Percentiles rank a stretch among this genome's conserved stretches.
Evolutionary conservation across 805 yeast genomes (phyloP).

Genomic region (Spathaspora girioi): DNA sequence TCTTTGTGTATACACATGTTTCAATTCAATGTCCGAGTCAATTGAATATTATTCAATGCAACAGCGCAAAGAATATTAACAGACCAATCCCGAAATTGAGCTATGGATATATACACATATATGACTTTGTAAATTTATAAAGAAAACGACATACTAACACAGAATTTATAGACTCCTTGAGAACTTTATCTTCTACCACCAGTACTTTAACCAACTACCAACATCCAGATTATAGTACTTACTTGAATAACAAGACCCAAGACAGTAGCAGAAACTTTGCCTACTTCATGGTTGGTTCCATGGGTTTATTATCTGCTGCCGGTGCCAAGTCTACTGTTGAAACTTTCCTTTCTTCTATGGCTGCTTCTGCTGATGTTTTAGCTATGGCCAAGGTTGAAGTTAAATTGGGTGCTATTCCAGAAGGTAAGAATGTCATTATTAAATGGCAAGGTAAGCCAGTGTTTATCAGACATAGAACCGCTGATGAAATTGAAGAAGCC

Average conservation of each 20-base stretch:
- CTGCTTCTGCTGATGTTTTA: conserved; percentile 98
- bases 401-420: conserved; percentile 87
- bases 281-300: conserved; percentile 96
- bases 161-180: conserved; percentile 20
- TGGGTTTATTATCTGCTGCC: conserved; percentile 86
- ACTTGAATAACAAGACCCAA: conserved; percentile 71
- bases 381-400: conserved; percentile 99
- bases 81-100: no score
- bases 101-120: neutral
- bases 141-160: neutral
- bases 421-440: conserved; percentile 95
- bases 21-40: neutral
- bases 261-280: conserved; percentile 75
- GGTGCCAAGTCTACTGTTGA: conserved; percentile 96
- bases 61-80: neutral
- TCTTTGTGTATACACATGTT: neutral
- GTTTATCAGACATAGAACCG: conserved; percentile 97
- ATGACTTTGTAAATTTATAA: neutral
- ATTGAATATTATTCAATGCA: neutral
- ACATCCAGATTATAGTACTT: conserved; percentile 85
- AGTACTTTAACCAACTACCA: conserved; percentile 72
- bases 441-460: conserved; percentile 99
- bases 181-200: conserved; percentile 51
- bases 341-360: conserved; percentile 85
- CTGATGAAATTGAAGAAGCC: conserved; percentile 91